These are phyloP conservation scores for Chernovozyma aurita DNA, from an alignment of 1,139 yeast species.

Conservation along the genomic window DNA sequence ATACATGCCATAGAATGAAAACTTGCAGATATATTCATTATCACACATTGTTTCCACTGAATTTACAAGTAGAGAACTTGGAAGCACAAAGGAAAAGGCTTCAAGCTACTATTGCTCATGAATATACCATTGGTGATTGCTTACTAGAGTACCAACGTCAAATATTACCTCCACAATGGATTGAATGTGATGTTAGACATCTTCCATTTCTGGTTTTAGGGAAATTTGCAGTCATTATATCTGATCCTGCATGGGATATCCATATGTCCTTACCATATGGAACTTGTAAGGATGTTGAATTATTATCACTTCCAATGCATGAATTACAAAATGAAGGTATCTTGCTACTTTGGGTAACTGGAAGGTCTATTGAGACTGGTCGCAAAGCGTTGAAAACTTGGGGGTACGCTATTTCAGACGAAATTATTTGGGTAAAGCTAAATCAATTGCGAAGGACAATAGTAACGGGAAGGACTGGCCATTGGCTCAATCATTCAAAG, in stretches of 20 bases:
- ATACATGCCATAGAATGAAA: slow-evolving; percentile 84
- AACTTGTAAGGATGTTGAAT: slow-evolving; percentile 68
- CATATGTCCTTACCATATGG: slow-evolving; percentile 81
- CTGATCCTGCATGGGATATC: slow-evolving; percentile 91
- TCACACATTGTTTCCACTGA: slow-evolving; percentile 50
- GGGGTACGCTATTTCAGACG: slow-evolving; percentile 80
- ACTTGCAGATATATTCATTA: slow-evolving; percentile 83
- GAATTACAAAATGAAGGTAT: slow-evolving; percentile 79
- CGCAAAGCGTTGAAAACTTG: slow-evolving; percentile 69
- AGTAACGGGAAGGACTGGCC: slow-evolving; percentile 94
- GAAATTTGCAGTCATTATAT: slow-evolving; percentile 79
- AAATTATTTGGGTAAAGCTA: slow-evolving; percentile 84
- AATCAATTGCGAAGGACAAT: slow-evolving; percentile 85
- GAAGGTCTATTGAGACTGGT: slow-evolving; percentile 86
- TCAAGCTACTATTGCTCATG: slow-evolving; percentile 26
- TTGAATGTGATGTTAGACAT: slow-evolving; percentile 72
- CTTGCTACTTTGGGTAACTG: slow-evolving; percentile 88
- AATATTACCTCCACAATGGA: slow-evolving; percentile 70
- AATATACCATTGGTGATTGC: slow-evolving; percentile 58
- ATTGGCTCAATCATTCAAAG: slow-evolving; percentile 93
- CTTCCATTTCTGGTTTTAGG: slow-evolving; percentile 70
- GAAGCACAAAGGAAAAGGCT: slow-evolving; percentile 15
- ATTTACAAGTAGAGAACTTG: slow-evolving; percentile 8
- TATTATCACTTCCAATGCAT: slow-evolving; percentile 61
- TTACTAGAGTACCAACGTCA: slow-evolving; percentile 28